Percentiles rank a stretch among this genome's conserved stretches.
phyloP scores from a whole-genome alignment of 148 eudicot genomes.

The Tetragonia tetragonoides region DNA sequence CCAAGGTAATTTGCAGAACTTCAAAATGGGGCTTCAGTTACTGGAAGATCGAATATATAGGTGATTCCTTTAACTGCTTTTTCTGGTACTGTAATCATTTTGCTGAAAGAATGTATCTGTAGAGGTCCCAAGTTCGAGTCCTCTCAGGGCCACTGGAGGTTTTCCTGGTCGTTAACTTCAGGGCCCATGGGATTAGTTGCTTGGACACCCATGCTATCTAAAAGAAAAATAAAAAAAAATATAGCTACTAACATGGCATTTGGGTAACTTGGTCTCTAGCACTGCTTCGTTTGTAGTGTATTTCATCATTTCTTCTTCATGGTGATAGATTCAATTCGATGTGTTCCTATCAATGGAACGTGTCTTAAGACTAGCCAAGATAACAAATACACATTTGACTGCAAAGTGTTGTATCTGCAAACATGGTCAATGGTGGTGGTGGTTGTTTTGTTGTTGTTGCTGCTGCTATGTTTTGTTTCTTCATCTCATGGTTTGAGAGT shows the following conservation, averaged over 20 bases:
- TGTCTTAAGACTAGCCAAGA: neutral
- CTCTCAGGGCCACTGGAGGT: too few species aligned
- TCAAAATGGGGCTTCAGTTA: constrained; percentile 82
- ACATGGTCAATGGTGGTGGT: too few species aligned
- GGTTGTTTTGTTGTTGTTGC: too few species aligned
- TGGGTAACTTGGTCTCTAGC: neutral
- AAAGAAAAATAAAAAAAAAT: too few species aligned
- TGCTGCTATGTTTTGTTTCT: too few species aligned
- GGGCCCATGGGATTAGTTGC: too few species aligned
- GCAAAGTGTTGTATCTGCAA: too few species aligned
- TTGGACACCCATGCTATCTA: too few species aligned
- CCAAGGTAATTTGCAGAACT: constrained; percentile 79
- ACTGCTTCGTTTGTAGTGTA: neutral
- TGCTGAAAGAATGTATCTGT: neutral
- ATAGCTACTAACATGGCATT: neutral
- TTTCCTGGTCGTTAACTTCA: too few species aligned
- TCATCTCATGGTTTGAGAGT: too few species aligned
- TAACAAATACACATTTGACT: neutral
- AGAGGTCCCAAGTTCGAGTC: too few species aligned
- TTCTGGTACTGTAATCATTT: neutral
- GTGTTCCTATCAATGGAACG: neutral
- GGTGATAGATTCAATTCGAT: neutral
- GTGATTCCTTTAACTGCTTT: constrained; percentile 33
- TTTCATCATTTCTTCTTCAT: neutral
- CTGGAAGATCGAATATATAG: constrained; percentile 93